Evolutionary conservation across 352 stramenopile species (phyloP).

Genomic region (Ophiocytium majus): DNA sequence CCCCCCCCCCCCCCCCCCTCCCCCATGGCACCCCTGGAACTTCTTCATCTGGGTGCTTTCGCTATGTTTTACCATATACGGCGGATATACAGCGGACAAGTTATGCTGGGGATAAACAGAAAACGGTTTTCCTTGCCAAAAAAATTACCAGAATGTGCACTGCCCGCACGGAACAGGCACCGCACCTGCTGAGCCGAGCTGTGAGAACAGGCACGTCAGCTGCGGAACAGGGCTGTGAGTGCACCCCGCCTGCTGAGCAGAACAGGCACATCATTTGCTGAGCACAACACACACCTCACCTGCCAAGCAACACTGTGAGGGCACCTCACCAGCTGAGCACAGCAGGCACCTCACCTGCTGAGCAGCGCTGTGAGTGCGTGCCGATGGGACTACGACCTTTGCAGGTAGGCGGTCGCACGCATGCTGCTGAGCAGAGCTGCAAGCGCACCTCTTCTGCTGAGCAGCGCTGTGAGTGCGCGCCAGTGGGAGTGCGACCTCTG

Average conservation of each 20-base stretch:
- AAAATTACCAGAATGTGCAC: too few relatives aligned
- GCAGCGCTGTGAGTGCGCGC: slow-evolving; percentile 22
- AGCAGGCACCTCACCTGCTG: slow-evolving; percentile 35
- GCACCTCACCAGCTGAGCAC: slow-evolving; percentile 41
- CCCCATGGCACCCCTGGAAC: too few relatives aligned
- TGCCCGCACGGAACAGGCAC: too few relatives aligned
- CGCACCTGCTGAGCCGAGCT: slow-evolving; percentile 28
- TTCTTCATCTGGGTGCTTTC: too few relatives aligned
- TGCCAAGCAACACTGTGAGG: slow-evolving; percentile 42
- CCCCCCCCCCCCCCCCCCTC: too few relatives aligned
- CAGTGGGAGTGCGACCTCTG: slow-evolving; percentile 52
- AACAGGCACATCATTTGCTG: slow-evolving; percentile 47
- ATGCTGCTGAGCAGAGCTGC: slow-evolving; percentile 49
- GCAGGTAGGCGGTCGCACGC: slow-evolving; percentile 56
- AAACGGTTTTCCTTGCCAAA: too few relatives aligned
- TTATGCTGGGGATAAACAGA: too few relatives aligned
- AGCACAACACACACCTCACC: slow-evolving; percentile 43
- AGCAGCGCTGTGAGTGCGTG: slow-evolving; percentile 33
- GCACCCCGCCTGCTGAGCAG: slow-evolving; percentile 33
- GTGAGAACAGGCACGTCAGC: slow-evolving; percentile 44
- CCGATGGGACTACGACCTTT: slow-evolving; percentile 52
- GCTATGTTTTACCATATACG: too few relatives aligned
- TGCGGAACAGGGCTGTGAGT: slow-evolving; percentile 42
- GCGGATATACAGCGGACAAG: too few relatives aligned
- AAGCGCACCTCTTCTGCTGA: slow-evolving; percentile 36